Evolutionary conservation across 2,329 filamentous ascomycete species (phyloP), one percentile per base, ranked within the genome.

Genomic region (Thyridium curvatum): DNA sequence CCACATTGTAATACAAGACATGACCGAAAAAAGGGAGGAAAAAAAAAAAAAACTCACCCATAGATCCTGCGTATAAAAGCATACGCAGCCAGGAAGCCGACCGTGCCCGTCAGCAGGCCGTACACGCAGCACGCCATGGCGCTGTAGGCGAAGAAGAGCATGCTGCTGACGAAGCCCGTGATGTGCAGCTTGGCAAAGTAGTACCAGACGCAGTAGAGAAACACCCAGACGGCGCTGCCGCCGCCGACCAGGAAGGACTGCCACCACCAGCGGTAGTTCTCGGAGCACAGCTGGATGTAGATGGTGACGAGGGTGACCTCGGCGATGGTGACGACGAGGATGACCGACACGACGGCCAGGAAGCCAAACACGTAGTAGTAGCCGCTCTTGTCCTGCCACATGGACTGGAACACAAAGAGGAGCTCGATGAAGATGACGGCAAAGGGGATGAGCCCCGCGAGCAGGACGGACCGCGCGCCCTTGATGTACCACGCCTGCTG

Each of bases 241-340:
- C 82, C 84, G 33, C 88, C 88, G 8, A 89, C 77, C 35, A 86
- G 63, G 65, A 94, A 93, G 37, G 84, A 87, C 58, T 86, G 84
- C 87, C 87, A 94, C 86, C 86, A 93, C 88, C 88, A 94, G 58
- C 87, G 77, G 62, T 93, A 84, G 60, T 94, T 89, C 72, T 94
- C 88, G 2, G 79, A 72, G 63, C 86, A 91, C 14, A 94, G 76
- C 62, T 87, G 84, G 35, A 86, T 75, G 60, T 94, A 94, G 13
- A 88, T 84, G 2, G 82, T 81, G 42, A 94, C 86, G 16, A 94
- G 77, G 1, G 86, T 90, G 37, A 90, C 86, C 64, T 93, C 86
- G 49, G 86, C 79, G 21, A 94, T 78, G 1, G 86, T 88, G 32
- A 93, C 61, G 21, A 88, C 70, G 8, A 93, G 64, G 41, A 93